Base-by-base conservation (phyloP, 352 stramenopile species). In the Pythium brassicae region DNA sequence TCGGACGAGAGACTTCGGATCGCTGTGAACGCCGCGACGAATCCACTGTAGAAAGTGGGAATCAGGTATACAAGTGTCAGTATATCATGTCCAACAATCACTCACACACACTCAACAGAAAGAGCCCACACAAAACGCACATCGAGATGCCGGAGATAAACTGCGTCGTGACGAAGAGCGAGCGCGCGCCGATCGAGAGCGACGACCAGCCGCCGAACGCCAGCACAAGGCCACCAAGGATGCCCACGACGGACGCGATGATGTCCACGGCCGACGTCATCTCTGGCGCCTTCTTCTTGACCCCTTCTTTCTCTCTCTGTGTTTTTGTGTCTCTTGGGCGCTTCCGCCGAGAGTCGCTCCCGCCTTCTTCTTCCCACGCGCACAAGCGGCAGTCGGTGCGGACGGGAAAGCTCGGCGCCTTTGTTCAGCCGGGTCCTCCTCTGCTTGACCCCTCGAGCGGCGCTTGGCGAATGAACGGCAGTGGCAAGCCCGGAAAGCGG, bases 171-270 rank as follows among this genome's bases (percentile, higher is more conserved):
- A 85, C 66, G 55, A 92, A 95, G 57, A 95, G 76, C 46, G 85
- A 92, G 57, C 83, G 83, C 17, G 83, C 79, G 63, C 85, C 85
- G 55, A 95, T 78, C 26, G 83, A 93, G 22, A 95, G 73, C 55
- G 83, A 76, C 47, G 85, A 95, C 85, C 85, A 95, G 26, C 85
- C 85, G 63, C 78, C 85, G 49, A 89, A 91, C n/a, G 83, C 72
- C n/a, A 91, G 70, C 69, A 81, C 91, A 51, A 95, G 65, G 37
- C 85, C 85, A 68, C 85, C 81, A 27, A 92, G 55, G 65, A 89
- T 80, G 61, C 79, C 81, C 63, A 89, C 76, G 63, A 92, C 77
- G 61, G 74, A 76, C 62, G 80, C 78, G 69, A 92, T 83, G 55
- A 92, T 80, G 66, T 78, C 71, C 52, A 66, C 67, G 50, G 59